Evolutionary conservation across 768 basidiomycete species (phyloP).

Genomic region (Serpula lacrymans): DNA sequence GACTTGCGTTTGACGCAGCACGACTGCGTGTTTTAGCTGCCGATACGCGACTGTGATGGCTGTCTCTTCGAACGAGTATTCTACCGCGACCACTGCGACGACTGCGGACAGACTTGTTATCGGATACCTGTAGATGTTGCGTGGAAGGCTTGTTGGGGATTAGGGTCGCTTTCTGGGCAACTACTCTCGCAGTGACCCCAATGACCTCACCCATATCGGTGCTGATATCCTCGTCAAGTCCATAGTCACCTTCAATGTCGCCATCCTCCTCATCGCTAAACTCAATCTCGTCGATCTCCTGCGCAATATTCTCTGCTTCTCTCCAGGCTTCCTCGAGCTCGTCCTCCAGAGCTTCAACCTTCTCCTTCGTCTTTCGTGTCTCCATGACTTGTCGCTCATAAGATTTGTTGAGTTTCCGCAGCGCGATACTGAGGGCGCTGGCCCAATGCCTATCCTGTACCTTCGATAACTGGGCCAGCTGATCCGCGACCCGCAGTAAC

Average conservation of each 20-base stretch:
- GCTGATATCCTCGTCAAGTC: conserved; percentile 22
- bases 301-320: conserved; percentile 69
- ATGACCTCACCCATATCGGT: conserved; percentile 30
- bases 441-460: conserved; percentile 66
- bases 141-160: conserved; percentile 9
- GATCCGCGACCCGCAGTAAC: conserved; percentile 57
- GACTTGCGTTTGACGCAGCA: conserved; percentile 61
- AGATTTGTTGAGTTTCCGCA: conserved; percentile 77
- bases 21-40: conserved; percentile 66
- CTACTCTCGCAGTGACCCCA: conserved; percentile 34
- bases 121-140: conserved; percentile 8
- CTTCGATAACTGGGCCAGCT: conserved; percentile 57
- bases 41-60: conserved; percentile 43
- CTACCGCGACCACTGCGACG: conserved; percentile 25
- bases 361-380: conserved; percentile 42
- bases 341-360: conserved; percentile 55
- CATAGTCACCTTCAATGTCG: conserved; percentile 12
- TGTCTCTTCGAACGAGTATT: no score
- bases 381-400: conserved; percentile 65
- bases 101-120: conserved; percentile 29
- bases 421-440: conserved; percentile 72
- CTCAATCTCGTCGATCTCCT: conserved; percentile 67
- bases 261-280: conserved; percentile 23
- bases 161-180: conserved; percentile 35
- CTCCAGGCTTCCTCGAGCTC: conserved; percentile 81